Base-by-base conservation (phyloP, 805 yeast species). In the Ogataea nitratoaversa region DNA sequence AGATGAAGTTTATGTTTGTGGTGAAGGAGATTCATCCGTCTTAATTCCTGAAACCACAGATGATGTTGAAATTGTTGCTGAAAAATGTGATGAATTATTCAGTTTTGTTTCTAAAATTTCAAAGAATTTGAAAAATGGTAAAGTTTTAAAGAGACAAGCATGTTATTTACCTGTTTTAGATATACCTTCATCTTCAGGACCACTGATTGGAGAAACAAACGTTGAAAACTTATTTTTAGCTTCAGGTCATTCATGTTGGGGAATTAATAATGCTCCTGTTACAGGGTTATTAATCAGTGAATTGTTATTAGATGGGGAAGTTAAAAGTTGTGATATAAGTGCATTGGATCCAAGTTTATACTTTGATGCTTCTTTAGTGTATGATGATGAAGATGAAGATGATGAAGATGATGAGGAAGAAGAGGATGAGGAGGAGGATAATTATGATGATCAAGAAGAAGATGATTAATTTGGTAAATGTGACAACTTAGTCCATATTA, bases 181-280 rank as follows among this genome's bases (percentile, higher is more conserved):
- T 58, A 91, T 89, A 8, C 95, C 97, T 1, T 84, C 95, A 4
- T 78, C 87, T 30, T 78, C 91, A 2, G 99, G 99, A 5, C 99
- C 99, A 0, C 68, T 93, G 39, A 82, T 91, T 51, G 99, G 99
- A 34, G 91, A 86, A 53, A 91, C 98, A 0, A 89, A 89, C 54
- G 95, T 90, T 7, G 78, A 75, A 18, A 80, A 82, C 44, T 67
- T 91, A 45, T 84, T 68, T 52, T 62, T 91, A 41, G 96, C 96
- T 2, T 78, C 91, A 13, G 99, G 98, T 0, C 99, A 91, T 63
- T 84, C 96, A 13, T 93, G 98, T 65, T 91, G 99, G 99, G 99
- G 99, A 18, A 93, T 91, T 47, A 93, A 91, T 66, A 91, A 93
- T 62, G 96, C 96, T 0, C 97, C 97, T 1, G 97, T 85, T 4